Evolutionary conservation across 257 asterid species (phyloP).

Genomic region (Solanum pinnatisectum): DNA sequence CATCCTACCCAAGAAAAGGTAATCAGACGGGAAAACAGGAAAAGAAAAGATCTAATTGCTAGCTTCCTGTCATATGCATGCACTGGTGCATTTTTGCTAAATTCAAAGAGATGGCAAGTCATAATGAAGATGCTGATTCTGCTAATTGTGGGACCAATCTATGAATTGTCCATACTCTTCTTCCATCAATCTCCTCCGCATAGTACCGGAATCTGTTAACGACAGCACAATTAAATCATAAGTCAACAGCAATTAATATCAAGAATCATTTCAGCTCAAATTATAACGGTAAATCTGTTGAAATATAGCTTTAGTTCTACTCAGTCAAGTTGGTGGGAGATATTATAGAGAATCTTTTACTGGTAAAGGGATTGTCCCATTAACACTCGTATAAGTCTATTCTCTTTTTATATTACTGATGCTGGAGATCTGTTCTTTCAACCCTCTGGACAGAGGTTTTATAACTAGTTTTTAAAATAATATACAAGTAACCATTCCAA

Average conservation of each 20-base stretch:
- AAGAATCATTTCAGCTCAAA: background rate
- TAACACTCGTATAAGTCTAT: background rate
- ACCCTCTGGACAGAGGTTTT: background rate
- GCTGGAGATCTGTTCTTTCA: background rate
- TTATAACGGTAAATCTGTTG: background rate
- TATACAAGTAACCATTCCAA: background rate
- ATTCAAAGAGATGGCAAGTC: slow-evolving; percentile 2
- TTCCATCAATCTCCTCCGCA: slow-evolving; percentile 27
- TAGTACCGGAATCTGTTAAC: slow-evolving; percentile 39
- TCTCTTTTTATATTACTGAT: background rate
- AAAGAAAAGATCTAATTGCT: background rate
- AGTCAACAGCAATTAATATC: background rate
- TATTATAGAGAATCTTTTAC: background rate
- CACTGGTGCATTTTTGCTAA: background rate
- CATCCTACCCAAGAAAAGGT: background rate
- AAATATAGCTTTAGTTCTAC: background rate
- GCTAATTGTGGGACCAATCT: slow-evolving; percentile 54
- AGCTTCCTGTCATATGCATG: background rate
- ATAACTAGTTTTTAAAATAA: background rate
- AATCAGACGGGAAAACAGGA: background rate
- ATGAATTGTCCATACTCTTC: slow-evolving; percentile 40
- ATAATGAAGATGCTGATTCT: slow-evolving; percentile 24
- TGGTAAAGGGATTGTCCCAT: background rate
- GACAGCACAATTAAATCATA: background rate
- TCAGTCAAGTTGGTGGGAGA: background rate